phyloP scores from a whole-genome alignment of 2,329 filamentous ascomycete genomes.

The Pestalotiopsis sp. region DNA sequence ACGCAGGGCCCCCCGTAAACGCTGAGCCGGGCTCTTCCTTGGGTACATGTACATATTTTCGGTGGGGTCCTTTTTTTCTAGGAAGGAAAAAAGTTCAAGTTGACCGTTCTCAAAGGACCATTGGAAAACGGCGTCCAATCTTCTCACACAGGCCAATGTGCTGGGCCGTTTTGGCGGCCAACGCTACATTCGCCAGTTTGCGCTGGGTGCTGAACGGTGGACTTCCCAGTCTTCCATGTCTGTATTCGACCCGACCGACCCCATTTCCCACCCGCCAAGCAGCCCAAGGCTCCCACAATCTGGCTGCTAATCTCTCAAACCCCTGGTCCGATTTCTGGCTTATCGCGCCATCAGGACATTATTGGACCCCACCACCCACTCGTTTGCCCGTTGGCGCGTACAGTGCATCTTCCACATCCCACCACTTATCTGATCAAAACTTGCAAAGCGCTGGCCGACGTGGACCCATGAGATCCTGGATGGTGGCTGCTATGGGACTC shows the following conservation, averaged over 20 bases:
- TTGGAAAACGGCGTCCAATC: background rate
- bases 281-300: background rate
- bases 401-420: background rate
- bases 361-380: background rate
- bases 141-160: background rate
- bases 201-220: background rate
- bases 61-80: background rate
- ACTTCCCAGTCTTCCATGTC: background rate
- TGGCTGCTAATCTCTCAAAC: constrained; percentile 8
- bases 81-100: background rate
- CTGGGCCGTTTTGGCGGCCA: no score
- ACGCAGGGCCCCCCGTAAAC: background rate
- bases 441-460: background rate
- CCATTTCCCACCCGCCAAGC: background rate
- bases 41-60: background rate
- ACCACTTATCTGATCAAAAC: background rate
- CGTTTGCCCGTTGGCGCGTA: background rate
- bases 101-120: background rate
- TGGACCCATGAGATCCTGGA: background rate
- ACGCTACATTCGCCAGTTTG: background rate
- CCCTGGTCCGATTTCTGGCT: constrained; percentile 7
- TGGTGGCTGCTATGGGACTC: background rate
- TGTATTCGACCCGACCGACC: background rate
- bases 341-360: constrained; percentile 11
- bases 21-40: background rate